Base-by-base conservation (phyloP, 163 green algal genomes). In the Scenedesmus sp. region DNA sequence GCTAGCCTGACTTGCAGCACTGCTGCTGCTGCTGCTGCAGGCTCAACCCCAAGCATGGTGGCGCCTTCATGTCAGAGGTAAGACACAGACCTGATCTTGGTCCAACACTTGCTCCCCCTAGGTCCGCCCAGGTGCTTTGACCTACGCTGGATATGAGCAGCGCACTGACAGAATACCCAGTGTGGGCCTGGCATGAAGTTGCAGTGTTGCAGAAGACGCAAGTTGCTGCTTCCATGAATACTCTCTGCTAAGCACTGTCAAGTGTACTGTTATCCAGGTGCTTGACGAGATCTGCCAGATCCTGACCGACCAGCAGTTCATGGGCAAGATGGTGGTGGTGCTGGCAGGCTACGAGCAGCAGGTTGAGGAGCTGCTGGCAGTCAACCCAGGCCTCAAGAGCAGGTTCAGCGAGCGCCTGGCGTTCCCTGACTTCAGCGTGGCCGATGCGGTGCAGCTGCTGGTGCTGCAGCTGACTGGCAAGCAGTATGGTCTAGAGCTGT, bases 271-370 rank as follows among this genome's bases (percentile, higher is more conserved):
- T n/a, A n/a, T 18, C 22, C 91, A 95, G 92, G 93, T 92, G 9
- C 84, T 95, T 40, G 92, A 96, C 65, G 94, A 96, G 91, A 95
- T 96, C 22, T 93, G 95, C 16, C 90, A 94, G 73, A 70, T 94
- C 46, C 92, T 96, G 91, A 95, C 93, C 2, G 92, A 93, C 80
- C 40, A 78, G 1, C 26, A 87, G 44, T 95, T 92, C 88, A 87
- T 59, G 65, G 84, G 84, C 90, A 94, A 94, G 90, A 94, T 96
- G 90, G 89, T 96, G 81, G 93, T 95, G 81, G 94, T 96, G 72
- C 87, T 96, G n/a, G 94, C 92, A 22, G 93, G 94, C 16, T 94
- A 95, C 56, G 92, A 95, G 76, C 3, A 80, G 0, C 86, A 95
- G 89, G 89, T 95, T 0, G 91, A 95, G n/a, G 92, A 91, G 70